Evolutionary conservation across 106 monocot genomes (phyloP), one percentile per base, ranked within the genome.

Genomic region (Dioscorea zingiberensis): DNA sequence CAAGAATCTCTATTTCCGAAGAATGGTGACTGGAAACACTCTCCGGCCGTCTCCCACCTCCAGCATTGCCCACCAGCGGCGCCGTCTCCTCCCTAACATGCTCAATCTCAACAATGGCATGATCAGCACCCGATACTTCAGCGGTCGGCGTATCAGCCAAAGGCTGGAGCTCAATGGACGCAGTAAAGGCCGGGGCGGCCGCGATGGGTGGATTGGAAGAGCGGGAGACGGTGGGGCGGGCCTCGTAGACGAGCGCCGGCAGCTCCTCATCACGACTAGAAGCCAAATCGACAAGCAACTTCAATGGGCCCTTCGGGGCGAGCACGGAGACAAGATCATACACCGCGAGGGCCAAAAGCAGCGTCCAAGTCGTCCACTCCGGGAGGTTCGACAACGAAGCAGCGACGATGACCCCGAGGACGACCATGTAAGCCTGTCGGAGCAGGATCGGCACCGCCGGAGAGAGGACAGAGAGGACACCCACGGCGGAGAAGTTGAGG

Each of bases 251-350:
- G 45, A 97, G 80, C 19, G 95, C 91, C 0, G 91, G 95, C 15
- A 97, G 83, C 26, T 97, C 95, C 18, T 97, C 95, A 46, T 88
- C 91, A 4, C 95, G 73, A 57, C 71, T 71, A 2, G 85, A 86
- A 24, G 91, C 91, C 4, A 97, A 71, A 61, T 98, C 89, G 9
- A 98, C 81, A 21, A 98, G 83, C 54, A 98, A 69, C 66, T 92
- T 76, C 24, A 97, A 69, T 4, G 97, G 97, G 7, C 92, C 86
- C 18, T 79, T 76, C 18, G 97, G 92, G 26, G 83, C 74, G 25
- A 98, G 89, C 22, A 98, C 95, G 15, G 95, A 91, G 21, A 81
- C 83, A 25, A 92, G 77, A 65, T 97, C 95, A 27, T 97, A 97
- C 2, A 78, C 18, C 0, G 91, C 85, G 60, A 92, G 91, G 19